Conservation (phyloP, 176 grass and related monocot species). For the Zoysia japonica region DNA sequence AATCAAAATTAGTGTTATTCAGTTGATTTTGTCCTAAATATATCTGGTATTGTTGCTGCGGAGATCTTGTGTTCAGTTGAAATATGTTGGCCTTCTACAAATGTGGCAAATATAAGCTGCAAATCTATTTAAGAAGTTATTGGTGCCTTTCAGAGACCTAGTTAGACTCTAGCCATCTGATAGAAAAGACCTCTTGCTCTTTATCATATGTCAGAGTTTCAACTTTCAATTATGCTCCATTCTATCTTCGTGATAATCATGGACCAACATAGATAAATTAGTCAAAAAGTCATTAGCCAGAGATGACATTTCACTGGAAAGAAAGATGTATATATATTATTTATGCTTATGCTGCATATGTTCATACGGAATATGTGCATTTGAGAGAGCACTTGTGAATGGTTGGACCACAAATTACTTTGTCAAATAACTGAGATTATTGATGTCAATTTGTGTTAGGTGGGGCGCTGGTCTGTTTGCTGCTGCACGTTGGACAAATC, state of each 20-base stretch:
- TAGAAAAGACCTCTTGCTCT: not conserved
- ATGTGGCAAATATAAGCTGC: not conserved
- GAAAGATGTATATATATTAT: not conserved
- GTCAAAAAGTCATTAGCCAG: not conserved
- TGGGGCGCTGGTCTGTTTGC: constrained; percentile 69
- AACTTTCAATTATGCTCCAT: not conserved
- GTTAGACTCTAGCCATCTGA: not conserved
- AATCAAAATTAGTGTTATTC: not conserved
- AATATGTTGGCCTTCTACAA: not conserved
- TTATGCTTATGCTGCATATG: not conserved
- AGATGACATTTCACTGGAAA: not conserved
- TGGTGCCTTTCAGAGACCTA: not conserved
- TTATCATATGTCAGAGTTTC: not conserved
- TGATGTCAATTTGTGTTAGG: constrained; percentile 43
- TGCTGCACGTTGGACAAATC: constrained; percentile 77
- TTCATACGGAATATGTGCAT: not conserved
- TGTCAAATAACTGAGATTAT: constrained; percentile 1
- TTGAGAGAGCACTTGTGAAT: constrained; percentile 1
- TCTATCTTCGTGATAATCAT: not conserved
- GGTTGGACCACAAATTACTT: not conserved
- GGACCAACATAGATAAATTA: not conserved
- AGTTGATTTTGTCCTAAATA: not conserved
- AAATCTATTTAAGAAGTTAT: not conserved
- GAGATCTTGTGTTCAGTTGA: not conserved
- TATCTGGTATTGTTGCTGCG: not conserved